Percentiles rank a stretch among this genome's conserved stretches.
These are phyloP conservation scores for Pseudonitzschia multiseries DNA, from an alignment of 108 stramenopile genomes.

Conservation along the genomic window DNA sequence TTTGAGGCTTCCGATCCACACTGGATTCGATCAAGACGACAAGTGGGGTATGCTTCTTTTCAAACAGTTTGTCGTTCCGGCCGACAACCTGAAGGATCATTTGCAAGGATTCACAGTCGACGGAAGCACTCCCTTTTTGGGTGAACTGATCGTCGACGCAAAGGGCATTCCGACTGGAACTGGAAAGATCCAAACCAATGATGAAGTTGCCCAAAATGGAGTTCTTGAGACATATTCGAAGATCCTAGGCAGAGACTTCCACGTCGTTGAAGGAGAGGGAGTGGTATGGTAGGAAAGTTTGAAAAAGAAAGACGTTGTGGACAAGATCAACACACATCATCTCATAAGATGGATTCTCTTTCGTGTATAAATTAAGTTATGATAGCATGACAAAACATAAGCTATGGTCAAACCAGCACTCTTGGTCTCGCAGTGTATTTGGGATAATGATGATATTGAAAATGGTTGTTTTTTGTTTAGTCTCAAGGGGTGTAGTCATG, in stretches of 20 bases:
- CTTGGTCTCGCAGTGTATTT: neutral
- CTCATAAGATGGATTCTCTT: neutral
- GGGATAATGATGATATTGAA: too few relatives aligned
- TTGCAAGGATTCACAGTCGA: conserved; percentile 42
- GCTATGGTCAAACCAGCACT: neutral
- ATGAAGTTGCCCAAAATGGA: conserved; percentile 63
- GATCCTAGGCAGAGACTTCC: conserved; percentile 79
- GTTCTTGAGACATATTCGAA: conserved; percentile 66
- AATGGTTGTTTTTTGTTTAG: too few relatives aligned
- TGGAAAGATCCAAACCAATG: conserved; percentile 73
- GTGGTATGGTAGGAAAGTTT: conserved; percentile 63
- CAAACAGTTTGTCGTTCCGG: conserved; percentile 72
- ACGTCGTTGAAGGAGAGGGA: conserved; percentile 79
- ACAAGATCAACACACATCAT: neutral
- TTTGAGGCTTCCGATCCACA: conserved; percentile 80
- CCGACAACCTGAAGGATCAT: conserved; percentile 43
- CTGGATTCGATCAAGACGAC: conserved; percentile 84
- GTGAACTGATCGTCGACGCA: conserved; percentile 56
- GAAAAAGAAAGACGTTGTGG: neutral
- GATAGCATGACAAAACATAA: neutral
- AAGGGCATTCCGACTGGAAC: conserved; percentile 70
- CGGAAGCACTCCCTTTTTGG: conserved; percentile 75
- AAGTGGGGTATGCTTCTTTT: conserved; percentile 74
- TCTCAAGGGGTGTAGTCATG: too few relatives aligned
- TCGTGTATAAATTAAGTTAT: neutral